Percentiles rank a stretch among this genome's conserved stretches.
Conservation (phyloP, 257 asterid species). For the Nyctanthes arbortristis region DNA sequence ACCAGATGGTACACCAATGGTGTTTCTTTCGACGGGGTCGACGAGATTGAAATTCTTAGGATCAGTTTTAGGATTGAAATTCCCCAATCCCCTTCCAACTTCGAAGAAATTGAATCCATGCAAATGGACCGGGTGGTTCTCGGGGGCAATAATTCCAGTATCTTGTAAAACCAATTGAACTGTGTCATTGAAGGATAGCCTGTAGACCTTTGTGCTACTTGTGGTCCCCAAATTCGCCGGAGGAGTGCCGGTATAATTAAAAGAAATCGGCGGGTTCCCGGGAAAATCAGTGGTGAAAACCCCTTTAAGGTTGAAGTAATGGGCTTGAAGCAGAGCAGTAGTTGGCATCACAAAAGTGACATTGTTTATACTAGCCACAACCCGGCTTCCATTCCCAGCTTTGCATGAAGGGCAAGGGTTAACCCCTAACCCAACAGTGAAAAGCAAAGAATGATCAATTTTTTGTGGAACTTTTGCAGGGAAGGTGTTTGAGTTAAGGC, state of each 20-base stretch:
- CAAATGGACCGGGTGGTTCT: constrained; percentile 62
- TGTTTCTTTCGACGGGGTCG: constrained; percentile 73
- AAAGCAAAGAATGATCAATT: constrained; percentile 49
- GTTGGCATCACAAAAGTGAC: constrained; percentile 66
- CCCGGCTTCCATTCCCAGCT: constrained; percentile 54
- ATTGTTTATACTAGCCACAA: constrained; percentile 54
- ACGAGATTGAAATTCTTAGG: constrained; percentile 53
- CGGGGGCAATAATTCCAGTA: constrained; percentile 55
- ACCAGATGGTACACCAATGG: constrained; percentile 63
- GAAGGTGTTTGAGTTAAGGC: constrained; percentile 49
- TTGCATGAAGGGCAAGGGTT: constrained; percentile 55
- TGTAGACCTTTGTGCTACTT: constrained; percentile 52
- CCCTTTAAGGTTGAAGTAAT: constrained; percentile 48
- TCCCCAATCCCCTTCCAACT: constrained; percentile 55
- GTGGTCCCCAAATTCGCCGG: constrained; percentile 34
- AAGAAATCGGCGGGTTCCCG: constrained; percentile 44
- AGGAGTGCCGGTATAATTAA: constrained; percentile 50
- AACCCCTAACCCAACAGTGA: constrained; percentile 55
- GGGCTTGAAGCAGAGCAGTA: constrained; percentile 54
- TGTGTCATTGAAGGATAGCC: constrained; percentile 50
- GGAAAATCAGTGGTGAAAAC: constrained; percentile 70
- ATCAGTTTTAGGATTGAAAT: constrained; percentile 50
- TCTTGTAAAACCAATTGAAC: constrained; percentile 58
- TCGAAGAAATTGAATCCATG: constrained; percentile 71
- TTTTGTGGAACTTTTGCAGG: constrained; percentile 52